These are phyloP conservation scores for Macrophomina pseudophaseolina DNA, from an alignment of 2,329 filamentous ascomycete genomes.

Conservation along the genomic window DNA sequence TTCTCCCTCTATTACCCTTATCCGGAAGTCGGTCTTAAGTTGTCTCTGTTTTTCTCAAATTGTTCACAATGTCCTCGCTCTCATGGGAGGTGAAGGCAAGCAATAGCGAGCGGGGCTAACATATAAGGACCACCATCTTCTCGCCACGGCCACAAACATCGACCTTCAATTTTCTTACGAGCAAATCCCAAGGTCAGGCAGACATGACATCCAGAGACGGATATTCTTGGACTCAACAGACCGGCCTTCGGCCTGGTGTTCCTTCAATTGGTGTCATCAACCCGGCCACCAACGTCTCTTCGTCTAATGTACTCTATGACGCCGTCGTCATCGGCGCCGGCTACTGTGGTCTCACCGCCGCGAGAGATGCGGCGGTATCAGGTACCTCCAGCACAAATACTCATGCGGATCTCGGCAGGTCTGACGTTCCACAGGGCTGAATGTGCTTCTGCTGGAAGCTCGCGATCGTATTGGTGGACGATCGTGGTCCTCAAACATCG, in stretches of 20 bases:
- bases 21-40: neutral
- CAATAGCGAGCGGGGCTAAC: neutral
- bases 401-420: neutral
- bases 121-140: neutral
- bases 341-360: constrained; percentile 36
- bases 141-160: neutral
- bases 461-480: constrained; percentile 51
- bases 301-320: constrained; percentile 30
- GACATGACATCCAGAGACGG: constrained; percentile 34
- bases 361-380: constrained; percentile 32
- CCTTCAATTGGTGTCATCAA: constrained; percentile 33
- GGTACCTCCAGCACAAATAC: constrained; percentile 36
- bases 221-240: constrained; percentile 32
- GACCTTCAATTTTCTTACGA: neutral
- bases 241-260: constrained; percentile 32
- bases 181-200: neutral
- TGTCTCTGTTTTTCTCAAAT: neutral
- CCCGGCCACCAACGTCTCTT: constrained; percentile 31
- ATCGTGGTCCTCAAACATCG: constrained; percentile 48
- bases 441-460: constrained; percentile 38
- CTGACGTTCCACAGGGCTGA: neutral
- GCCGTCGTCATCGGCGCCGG: constrained; percentile 36
- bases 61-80: no score
- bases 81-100: neutral
- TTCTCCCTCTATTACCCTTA: neutral